Percentiles rank a stretch among this genome's conserved stretches.
Evolutionary conservation across 352 stramenopile species (phyloP).

Genomic region (Elongisporangium undulatum): DNA sequence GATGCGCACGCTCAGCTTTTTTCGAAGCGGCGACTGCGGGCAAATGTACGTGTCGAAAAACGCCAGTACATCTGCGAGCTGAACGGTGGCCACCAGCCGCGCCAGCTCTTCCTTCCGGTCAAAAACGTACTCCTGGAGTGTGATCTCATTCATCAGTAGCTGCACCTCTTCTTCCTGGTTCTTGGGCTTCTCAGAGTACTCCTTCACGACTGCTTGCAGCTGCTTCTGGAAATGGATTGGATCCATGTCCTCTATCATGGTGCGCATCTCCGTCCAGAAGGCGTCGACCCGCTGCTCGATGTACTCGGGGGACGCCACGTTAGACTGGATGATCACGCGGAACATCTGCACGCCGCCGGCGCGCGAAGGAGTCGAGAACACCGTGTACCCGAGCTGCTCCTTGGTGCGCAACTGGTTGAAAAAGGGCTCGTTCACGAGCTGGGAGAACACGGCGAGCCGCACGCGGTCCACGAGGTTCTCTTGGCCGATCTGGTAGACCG

Average conservation of each 20-base stretch:
- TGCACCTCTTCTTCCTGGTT: constrained; percentile 59
- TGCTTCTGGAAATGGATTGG: constrained; percentile 40
- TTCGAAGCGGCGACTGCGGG: constrained; percentile 15
- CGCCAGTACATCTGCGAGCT: constrained; percentile 43
- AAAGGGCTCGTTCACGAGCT: constrained; percentile 52
- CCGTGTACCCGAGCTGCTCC: constrained; percentile 68
- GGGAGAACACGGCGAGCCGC: constrained; percentile 44
- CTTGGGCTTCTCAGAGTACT: constrained; percentile 67
- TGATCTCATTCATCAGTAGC: constrained; percentile 57
- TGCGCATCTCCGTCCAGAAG: constrained; percentile 45
- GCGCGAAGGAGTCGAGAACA: constrained; percentile 49
- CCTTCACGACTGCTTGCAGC: constrained; percentile 56
- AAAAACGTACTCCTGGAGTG: constrained; percentile 68
- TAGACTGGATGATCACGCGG: constrained; percentile 75
- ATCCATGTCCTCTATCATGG: constrained; percentile 21
- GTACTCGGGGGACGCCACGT: constrained; percentile 51
- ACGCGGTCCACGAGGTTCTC: constrained; percentile 38
- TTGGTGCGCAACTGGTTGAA: constrained; percentile 63
- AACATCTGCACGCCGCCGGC: constrained; percentile 53
- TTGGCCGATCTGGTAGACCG: constrained; percentile 41
- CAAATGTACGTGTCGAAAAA: constrained; percentile 68
- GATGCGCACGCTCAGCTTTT: constrained; percentile 55
- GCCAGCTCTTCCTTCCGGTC: constrained; percentile 37
- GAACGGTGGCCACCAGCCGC: constrained; percentile 32
- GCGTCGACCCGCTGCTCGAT: constrained; percentile 67